Evolutionary conservation across 768 basidiomycete species (phyloP).

Genomic region (Tephrocybe sp.): DNA sequence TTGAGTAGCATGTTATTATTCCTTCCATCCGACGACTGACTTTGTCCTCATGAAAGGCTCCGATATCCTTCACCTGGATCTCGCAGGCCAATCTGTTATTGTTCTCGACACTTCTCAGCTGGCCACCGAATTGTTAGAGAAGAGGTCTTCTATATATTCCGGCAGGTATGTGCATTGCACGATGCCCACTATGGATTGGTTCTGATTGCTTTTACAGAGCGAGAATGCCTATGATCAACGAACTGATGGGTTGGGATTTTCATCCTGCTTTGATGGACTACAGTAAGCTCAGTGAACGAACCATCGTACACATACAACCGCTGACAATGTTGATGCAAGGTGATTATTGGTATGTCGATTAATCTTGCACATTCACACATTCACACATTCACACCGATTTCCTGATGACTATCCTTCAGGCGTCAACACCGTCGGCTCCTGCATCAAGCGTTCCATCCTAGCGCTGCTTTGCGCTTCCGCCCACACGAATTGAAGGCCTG

Average conservation of each 20-base stretch:
- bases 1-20: slow-evolving; percentile 5
- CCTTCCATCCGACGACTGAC: background rate
- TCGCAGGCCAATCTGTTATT: slow-evolving; percentile 22
- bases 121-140: slow-evolving; percentile 24
- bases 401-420: slow-evolving; percentile 25
- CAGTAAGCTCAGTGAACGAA: slow-evolving; percentile 3
- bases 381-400: too few species aligned
- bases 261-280: slow-evolving; percentile 14
- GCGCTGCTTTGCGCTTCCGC: slow-evolving; percentile 25
- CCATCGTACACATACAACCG: background rate
- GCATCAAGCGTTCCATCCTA: slow-evolving; percentile 26
- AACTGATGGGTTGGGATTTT: slow-evolving; percentile 15
- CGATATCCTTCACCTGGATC: slow-evolving; percentile 24
- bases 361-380: too few species aligned
- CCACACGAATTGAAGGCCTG: slow-evolving; percentile 26
- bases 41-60: slow-evolving; percentile 11
- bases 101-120: slow-evolving; percentile 23
- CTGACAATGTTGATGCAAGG: background rate
- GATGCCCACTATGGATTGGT: background rate
- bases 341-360: slow-evolving; percentile 6
- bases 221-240: slow-evolving; percentile 13
- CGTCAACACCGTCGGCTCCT: slow-evolving; percentile 30
- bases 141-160: slow-evolving; percentile 22
- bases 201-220: background rate
- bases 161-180: background rate